Base-by-base conservation (phyloP, 352 stramenopile species). In the Phytophthora sansomeana region DNA sequence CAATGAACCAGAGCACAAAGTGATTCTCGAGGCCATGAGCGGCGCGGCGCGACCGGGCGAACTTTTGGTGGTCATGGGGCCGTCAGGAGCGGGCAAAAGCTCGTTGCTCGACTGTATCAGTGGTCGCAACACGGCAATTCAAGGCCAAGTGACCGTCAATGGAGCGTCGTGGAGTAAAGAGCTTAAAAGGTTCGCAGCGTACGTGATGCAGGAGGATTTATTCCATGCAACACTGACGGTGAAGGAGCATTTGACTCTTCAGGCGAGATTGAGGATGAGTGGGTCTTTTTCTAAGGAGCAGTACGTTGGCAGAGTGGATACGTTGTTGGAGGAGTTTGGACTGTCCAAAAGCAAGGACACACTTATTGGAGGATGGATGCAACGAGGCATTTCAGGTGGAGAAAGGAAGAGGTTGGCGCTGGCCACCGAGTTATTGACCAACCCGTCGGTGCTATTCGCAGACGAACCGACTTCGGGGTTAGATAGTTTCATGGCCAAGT, bases 91-190 rank as follows among this genome's bases (percentile, higher is more conserved):
- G 16, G 92, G 93, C 1, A 98, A 98, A 68, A 97, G 89, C 14
- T 98, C 96, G 3, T 76, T 98, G 6, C 83, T 98, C 24, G 93
- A 98, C 82, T 96, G 98, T 14, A 92, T 99, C 56, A 89, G 93
- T 1, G 77, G 96, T 7, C 78, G 93, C 44, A 98, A 98, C 67
- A 84, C 67, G 21, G 75, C 80, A 7, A 87, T 92, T 19, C 60
- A 77, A 11, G 79, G 87, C 9, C 68, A 42, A 7, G 86, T 89
- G 35, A 80, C 57, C 1, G 81, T 98, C 38, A 89, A 85, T 41
- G 93, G 94, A 14, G 50, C 53, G 9, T 60, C 67, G 17, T 88
- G 80, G 69, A 74, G 32, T 41, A 78, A 80, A 33, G 24, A 50
- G 3, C 46, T 69, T 6, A 74, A 77, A 26, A 59, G 57, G 11